These are phyloP conservation scores for Cryphonectria japonica DNA, from an alignment of 2,329 filamentous ascomycete species.

Conservation along the genomic window DNA sequence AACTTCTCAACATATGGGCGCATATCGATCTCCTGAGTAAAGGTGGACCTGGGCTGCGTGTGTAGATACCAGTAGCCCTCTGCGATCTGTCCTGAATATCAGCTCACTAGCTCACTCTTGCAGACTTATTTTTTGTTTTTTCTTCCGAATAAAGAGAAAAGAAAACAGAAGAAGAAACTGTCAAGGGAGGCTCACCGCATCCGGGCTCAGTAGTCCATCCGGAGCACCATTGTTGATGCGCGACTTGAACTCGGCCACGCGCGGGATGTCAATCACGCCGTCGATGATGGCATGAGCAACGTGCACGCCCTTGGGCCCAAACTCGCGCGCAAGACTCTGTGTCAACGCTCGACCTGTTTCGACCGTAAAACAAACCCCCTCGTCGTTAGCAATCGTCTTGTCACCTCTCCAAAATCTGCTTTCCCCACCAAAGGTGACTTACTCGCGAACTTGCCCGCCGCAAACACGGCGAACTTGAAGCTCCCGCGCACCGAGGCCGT, in stretches of 20 bases:
- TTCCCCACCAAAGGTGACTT: neutral
- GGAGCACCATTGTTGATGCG: conserved; percentile 48
- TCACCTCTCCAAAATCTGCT: neutral
- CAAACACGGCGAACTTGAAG: conserved; percentile 71
- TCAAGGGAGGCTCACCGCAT: conserved; percentile 63
- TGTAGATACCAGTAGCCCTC: conserved; percentile 86
- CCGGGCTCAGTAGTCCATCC: conserved; percentile 71
- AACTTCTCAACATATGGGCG: conserved; percentile 85
- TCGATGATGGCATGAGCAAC: conserved; percentile 83
- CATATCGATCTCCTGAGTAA: conserved; percentile 81
- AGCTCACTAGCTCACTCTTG: neutral
- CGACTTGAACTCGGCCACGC: conserved; percentile 57
- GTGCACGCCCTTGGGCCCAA: conserved; percentile 82
- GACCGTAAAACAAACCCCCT: no score
- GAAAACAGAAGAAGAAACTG: neutral
- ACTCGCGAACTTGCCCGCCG: conserved; percentile 77
- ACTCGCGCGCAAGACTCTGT: conserved; percentile 80
- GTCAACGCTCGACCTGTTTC: conserved; percentile 64
- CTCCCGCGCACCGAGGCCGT: conserved; percentile 79
- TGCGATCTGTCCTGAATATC: conserved; percentile 64
- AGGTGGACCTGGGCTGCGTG: conserved; percentile 76
- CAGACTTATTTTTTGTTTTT: neutral
- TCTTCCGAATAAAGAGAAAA: neutral
- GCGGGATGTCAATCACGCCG: conserved; percentile 80
- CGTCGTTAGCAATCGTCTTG: neutral